Base-by-base conservation (phyloP, 208 protist genomes). In the Trypanosoma lewisi region DNA sequence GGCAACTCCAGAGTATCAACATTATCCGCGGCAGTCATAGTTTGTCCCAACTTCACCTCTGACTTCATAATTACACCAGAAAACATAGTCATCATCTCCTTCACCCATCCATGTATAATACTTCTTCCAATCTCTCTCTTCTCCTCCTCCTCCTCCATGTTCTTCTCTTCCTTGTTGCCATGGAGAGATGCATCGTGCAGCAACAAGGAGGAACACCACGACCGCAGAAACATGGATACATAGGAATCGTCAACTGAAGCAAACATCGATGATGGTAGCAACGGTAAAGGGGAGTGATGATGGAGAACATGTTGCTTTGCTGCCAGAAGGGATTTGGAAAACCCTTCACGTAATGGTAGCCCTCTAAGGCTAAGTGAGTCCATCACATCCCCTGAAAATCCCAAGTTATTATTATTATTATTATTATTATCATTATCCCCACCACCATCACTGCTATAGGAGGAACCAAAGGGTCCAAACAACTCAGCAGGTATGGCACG, bases 401-500 rank as follows among this genome's bases (percentile, higher is more conserved):
- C 37, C 2, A 36, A 12, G 4, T 12, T 0, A 19, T 34, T 7
- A 17, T 37, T 28, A 7, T 21, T 48, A 44, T 12, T 55, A 34
- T 0, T 27, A 4, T 25, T n/a, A n/a, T n/a, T n/a, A n/a, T n/a
- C n/a, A n/a, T n/a, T n/a, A n/a, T n/a, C n/a, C n/a, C n/a, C n/a
- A n/a, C n/a, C n/a, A n/a, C n/a, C n/a, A n/a, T n/a, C n/a, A n/a
- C n/a, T 51, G 21, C 47, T 34, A 30, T 21, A 5, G 21, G 4
- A 14, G 17, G 16, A 36, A 12, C 12, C 6, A 27, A 16, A 28
- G 2, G 23, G 25, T 23, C n/a, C 61, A 28, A 67, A 49, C 14
- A 67, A 23, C 23, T 67, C 37, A 4, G 8, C 37, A 8, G 61
- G 50, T n/a, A 58, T 58, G 33, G 27, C 50, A 51, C 30, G 37